Evolutionary conservation across 1,139 yeast species (phyloP).

Genomic region (Lodderomyces pseudojiufengensis): DNA sequence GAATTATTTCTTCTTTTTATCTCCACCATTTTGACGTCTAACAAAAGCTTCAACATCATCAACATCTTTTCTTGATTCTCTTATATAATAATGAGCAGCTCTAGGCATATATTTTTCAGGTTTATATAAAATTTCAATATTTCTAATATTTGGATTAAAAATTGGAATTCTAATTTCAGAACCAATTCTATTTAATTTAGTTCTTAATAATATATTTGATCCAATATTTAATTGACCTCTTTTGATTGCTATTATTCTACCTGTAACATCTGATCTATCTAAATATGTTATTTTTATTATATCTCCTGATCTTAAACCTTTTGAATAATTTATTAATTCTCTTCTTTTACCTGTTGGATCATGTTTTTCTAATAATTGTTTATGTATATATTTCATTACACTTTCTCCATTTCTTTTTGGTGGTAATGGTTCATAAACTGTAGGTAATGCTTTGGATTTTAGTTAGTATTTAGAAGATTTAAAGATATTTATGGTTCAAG

Average conservation of each 20-base stretch:
- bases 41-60: constrained; percentile 60
- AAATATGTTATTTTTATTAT: constrained; percentile 70
- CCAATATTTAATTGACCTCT: constrained; percentile 59
- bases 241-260: constrained; percentile 73
- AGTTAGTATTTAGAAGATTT: constrained; percentile 16
- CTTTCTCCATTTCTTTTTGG: constrained; percentile 47
- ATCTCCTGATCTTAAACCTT: constrained; percentile 76
- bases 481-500: neutral
- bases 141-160: constrained; percentile 70
- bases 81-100: constrained; percentile 83
- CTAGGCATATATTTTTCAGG: constrained; percentile 67
- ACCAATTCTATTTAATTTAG: constrained; percentile 72
- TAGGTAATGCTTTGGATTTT: constrained; percentile 19
- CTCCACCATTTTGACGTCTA: constrained; percentile 18
- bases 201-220: constrained; percentile 71
- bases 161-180: constrained; percentile 78
- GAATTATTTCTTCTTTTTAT: constrained; percentile 4
- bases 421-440: constrained; percentile 54
- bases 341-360: constrained; percentile 77
- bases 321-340: constrained; percentile 48
- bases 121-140: constrained; percentile 70
- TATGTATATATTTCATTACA: constrained; percentile 46
- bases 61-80: constrained; percentile 73
- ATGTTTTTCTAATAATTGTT: constrained; percentile 49
- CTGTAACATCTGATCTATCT: constrained; percentile 67